Percentiles rank a stretch among this genome's conserved stretches.
phyloP scores from a whole-genome alignment of 2,329 filamentous ascomycete species.

The Phoma sp. region DNA sequence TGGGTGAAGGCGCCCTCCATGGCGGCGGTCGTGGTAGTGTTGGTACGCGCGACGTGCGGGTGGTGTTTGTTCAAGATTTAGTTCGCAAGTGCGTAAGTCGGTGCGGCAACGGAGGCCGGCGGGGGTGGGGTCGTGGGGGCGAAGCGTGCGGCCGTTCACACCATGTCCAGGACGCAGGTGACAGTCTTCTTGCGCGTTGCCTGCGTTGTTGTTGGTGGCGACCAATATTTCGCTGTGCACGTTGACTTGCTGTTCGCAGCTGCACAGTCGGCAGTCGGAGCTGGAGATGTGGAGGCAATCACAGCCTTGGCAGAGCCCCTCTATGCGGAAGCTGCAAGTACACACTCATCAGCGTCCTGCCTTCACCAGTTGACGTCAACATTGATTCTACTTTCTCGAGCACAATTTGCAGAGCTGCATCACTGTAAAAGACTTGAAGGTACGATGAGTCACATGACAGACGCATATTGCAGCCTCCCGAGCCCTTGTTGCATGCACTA shows the following conservation, averaged over 20 bases:
- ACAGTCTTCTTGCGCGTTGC: constrained; percentile 19
- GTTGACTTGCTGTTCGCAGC: constrained; percentile 11
- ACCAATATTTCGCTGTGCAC: constrained; percentile 20
- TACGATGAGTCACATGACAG: not conserved
- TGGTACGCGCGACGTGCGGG: constrained; percentile 10
- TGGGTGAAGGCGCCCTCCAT: constrained; percentile 92
- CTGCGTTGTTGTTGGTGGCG: constrained; percentile 22
- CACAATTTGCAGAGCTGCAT: too few species aligned
- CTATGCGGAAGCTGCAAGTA: not conserved
- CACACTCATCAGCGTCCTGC: not conserved
- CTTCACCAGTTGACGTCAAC: too few species aligned
- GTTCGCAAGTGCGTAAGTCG: constrained; percentile 15
- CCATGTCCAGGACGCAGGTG: constrained; percentile 29
- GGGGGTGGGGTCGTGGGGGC: constrained; percentile 13
- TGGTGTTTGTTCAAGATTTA: constrained; percentile 16
- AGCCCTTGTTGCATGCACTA: not conserved
- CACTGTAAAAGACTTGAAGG: too few species aligned
- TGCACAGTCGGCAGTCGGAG: constrained; percentile 12
- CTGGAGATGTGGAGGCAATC: not conserved
- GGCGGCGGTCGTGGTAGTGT: constrained; percentile 21
- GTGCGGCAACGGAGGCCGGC: constrained; percentile 12
- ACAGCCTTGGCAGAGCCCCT: constrained; percentile 4
- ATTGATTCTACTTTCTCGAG: too few species aligned
- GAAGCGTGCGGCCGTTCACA: constrained; percentile 23
- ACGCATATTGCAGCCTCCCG: not conserved